phyloP scores from a whole-genome alignment of 257 asterid genomes.

The Nicotiana noctiflora region DNA sequence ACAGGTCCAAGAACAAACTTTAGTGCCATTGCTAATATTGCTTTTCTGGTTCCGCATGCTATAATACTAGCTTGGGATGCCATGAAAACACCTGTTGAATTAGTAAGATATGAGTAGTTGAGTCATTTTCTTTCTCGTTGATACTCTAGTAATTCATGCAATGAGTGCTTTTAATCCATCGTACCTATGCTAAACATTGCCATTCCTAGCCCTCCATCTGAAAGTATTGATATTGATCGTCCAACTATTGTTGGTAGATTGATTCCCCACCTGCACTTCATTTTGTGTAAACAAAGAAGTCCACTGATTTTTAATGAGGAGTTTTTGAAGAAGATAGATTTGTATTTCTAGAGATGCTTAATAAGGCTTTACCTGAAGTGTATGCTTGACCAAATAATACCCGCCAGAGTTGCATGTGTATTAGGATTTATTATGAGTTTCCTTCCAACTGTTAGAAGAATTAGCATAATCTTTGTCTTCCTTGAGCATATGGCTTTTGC shows the following conservation, averaged over 20 bases:
- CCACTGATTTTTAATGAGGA: constrained; percentile 5
- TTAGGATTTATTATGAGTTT: constrained; percentile 72
- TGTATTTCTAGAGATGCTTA: background rate
- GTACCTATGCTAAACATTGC: constrained; percentile 96
- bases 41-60: constrained; percentile 66
- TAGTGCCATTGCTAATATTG: constrained; percentile 53
- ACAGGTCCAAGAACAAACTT: constrained; percentile 69
- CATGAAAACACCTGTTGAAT: constrained; percentile 68
- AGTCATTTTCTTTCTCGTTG: background rate
- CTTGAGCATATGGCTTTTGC: constrained; percentile 21
- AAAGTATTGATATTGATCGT: constrained; percentile 47
- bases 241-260: constrained; percentile 56
- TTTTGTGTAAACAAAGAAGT: constrained; percentile 13
- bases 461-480: constrained; percentile 25
- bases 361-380: constrained; percentile 53
- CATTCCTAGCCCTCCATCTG: constrained; percentile 97
- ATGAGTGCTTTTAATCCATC: constrained; percentile 11
- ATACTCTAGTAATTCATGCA: constrained; percentile 4
- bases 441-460: constrained; percentile 48
- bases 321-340: background rate
- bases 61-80: constrained; percentile 70
- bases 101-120: background rate
- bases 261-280: constrained; percentile 50
- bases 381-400: constrained; percentile 74
- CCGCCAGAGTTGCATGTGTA: constrained; percentile 66